These are phyloP conservation scores for Ascochyta rabiei DNA, from an alignment of 2,329 filamentous ascomycete genomes.

Conservation along the genomic window DNA sequence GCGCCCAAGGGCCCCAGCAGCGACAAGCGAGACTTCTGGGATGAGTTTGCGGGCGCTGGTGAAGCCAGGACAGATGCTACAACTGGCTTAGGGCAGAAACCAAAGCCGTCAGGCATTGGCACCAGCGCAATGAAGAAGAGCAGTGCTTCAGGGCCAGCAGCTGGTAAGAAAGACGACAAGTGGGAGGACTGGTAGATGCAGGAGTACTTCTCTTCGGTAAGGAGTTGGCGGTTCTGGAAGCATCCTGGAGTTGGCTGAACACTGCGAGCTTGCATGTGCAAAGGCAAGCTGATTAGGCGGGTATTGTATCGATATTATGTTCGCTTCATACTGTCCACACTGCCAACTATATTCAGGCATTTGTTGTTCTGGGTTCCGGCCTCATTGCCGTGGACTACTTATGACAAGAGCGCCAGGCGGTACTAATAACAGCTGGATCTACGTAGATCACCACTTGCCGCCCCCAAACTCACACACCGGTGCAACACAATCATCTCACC, in stretches of 20 bases:
- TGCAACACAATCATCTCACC: background rate
- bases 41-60: constrained; percentile 51
- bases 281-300: background rate
- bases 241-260: constrained; percentile 6
- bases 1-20: constrained; percentile 58
- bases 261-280: background rate
- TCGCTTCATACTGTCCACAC: background rate
- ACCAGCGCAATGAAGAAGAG: constrained; percentile 68
- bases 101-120: constrained; percentile 60
- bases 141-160: constrained; percentile 25
- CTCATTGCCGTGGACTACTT: background rate
- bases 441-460: too few species aligned
- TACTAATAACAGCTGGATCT: too few species aligned
- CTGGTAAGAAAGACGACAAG: constrained; percentile 59
- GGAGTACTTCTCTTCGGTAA: background rate
- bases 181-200: constrained; percentile 61
- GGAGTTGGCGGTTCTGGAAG: background rate
- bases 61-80: constrained; percentile 30
- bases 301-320: constrained; percentile 18
- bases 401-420: background rate
- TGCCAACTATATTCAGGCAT: background rate
- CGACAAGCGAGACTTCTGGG: constrained; percentile 62
- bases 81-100: constrained; percentile 38
- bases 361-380: background rate
- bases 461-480: too few species aligned